A percentile compares a stretch with the other conserved stretches of the same genome.
Conservation (phyloP, 306 rosid species). For the Vigna hirtella region DNA sequence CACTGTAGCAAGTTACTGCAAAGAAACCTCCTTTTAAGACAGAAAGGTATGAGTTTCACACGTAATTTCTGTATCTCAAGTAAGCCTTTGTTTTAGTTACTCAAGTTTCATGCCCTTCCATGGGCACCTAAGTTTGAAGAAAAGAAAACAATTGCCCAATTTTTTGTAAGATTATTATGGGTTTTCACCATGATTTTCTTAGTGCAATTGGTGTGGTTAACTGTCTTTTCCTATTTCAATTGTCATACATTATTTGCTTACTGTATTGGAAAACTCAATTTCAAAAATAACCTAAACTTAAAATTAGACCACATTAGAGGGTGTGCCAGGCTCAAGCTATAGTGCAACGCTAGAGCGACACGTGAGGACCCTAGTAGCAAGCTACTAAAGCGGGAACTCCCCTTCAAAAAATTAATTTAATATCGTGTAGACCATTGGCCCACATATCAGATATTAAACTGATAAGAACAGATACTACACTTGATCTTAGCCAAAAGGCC, state of each 20-base stretch:
- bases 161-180: too few species aligned
- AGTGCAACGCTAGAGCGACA: background rate
- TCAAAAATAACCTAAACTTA: too few species aligned
- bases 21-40: too few species aligned
- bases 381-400: background rate
- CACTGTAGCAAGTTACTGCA: too few species aligned
- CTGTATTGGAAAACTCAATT: conserved; percentile 60
- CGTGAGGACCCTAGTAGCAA: background rate
- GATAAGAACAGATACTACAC: conserved; percentile 38
- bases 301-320: background rate
- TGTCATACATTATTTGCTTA: conserved; percentile 60
- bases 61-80: too few species aligned
- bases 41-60: too few species aligned
- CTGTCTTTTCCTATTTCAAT: conserved; percentile 50
- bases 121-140: too few species aligned
- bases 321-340: background rate
- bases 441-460: conserved; percentile 40
- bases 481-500: conserved; percentile 40
- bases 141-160: too few species aligned
- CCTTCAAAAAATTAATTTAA: conserved; percentile 10
- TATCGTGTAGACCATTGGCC: background rate
- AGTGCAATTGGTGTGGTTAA: conserved; percentile 49
- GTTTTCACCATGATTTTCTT: background rate
- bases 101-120: too few species aligned
- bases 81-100: too few species aligned